These are phyloP conservation scores for Pichia sp. DNA, from an alignment of 1,139 yeast species.

Conservation along the genomic window DNA sequence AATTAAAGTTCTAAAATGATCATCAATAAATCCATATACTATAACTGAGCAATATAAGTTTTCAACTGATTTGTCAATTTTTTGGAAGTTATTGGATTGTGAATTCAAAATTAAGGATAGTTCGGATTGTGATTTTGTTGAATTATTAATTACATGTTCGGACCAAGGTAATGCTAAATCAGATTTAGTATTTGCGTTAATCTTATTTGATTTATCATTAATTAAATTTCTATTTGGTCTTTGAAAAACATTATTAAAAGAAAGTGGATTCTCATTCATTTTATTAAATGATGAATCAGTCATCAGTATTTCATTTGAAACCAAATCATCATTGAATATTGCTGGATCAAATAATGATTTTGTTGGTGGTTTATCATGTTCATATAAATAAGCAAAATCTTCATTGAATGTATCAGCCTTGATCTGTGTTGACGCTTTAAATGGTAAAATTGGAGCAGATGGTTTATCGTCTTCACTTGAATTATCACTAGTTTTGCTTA, in stretches of 20 bases:
- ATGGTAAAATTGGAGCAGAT: conserved; percentile 23
- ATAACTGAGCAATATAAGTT: conserved; percentile 56
- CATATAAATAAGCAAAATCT: conserved; percentile 25
- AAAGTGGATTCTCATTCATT: conserved; percentile 38
- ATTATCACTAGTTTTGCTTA: conserved; percentile 23
- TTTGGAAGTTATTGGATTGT: background rate
- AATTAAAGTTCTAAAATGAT: conserved; percentile 58
- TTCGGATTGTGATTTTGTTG: background rate
- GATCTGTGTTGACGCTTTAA: conserved; percentile 23
- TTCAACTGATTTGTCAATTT: background rate
- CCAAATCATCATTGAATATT: conserved; percentile 33
- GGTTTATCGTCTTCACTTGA: conserved; percentile 12
- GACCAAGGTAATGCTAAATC: conserved; percentile 10
- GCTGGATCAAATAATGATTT: conserved; percentile 54
- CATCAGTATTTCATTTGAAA: conserved; percentile 21
- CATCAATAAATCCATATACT: conserved; percentile 86
- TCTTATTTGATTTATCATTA: background rate
- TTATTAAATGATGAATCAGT: conserved; percentile 19
- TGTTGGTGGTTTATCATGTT: conserved; percentile 50
- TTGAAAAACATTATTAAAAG: conserved; percentile 41
- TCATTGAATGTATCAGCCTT: conserved; percentile 14
- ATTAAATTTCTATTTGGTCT: conserved; percentile 25
- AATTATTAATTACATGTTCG: background rate
- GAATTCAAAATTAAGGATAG: background rate
- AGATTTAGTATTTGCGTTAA: background rate